Evolutionary conservation across 2,329 filamentous ascomycete species (phyloP), one percentile per base, ranked within the genome.

Genomic region (Aspergillus jensenii): DNA sequence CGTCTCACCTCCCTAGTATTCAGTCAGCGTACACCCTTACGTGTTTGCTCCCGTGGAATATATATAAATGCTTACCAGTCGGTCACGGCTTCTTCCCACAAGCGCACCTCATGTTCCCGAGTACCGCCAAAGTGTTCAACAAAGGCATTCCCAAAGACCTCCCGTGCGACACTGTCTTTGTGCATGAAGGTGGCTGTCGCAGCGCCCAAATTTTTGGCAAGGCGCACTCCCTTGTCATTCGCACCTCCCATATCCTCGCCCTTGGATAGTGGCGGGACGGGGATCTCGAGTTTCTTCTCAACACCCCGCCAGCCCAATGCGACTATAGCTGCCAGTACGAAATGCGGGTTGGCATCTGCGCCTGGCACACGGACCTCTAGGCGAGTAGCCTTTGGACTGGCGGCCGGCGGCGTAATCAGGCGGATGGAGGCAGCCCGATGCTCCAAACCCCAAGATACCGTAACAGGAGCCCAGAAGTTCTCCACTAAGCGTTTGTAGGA

Each of bases 401-500:
- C 84, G 0, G 90, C 95, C 0, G 95, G 93, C 12, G 93, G 93
- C 0, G 91, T 87, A 65, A 99, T 97, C 35, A 99, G 77, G 17
- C 95, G 86, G 64, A 99, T 89, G 0, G 90, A 96, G 0, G 95
- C 93, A 5, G 92, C 93, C 60, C 95, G 90, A 74, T 99, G 93
- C 76, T 98, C 95, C 5, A 97, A 79, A 1, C 95, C 95, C 95
- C 95, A 99, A 0, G 91, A 96, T 0, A 98, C 95, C 0, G 93
- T 97, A 6, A 99, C 95, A 0, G 95, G 95, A 0, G 95, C 95
- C 95, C 95, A 99, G 78, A 97, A 98, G 78, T 98, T 98, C 80
- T 99, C 95, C 2, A 99, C 95, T 0, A 99, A 84, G 3, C 95
- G 88, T 79, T 99, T 99, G 82, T 99, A 99, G 61, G 91, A 96